Evolutionary conservation across 176 grass and related monocot genomes (phyloP).

Genomic region (Urochloa ruziziensis): DNA sequence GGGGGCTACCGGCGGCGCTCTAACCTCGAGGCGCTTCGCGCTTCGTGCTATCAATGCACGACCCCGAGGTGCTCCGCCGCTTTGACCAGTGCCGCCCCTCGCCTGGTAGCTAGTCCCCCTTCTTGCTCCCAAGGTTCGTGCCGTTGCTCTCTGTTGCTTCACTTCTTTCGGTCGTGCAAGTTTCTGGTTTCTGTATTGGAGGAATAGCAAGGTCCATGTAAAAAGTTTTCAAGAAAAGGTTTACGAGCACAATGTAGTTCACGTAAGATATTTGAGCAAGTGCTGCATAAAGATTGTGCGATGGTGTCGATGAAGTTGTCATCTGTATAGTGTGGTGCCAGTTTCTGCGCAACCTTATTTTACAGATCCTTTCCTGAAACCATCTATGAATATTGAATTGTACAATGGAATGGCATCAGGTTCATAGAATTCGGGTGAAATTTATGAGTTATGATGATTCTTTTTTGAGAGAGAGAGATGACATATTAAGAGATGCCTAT

Average conservation of each 20-base stretch:
- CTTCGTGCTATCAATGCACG: conserved; percentile 61
- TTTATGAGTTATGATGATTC: neutral
- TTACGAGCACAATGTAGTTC: neutral
- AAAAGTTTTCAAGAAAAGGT: neutral
- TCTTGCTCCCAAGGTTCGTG: conserved; percentile 42
- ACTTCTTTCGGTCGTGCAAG: conserved; percentile 29
- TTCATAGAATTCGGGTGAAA: neutral
- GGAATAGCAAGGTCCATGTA: conserved; percentile 19
- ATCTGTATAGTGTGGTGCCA: neutral
- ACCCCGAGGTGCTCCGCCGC: conserved; percentile 55
- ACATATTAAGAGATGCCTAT: neutral
- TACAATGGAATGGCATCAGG: neutral
- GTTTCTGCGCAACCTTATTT: neutral
- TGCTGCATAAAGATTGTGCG: neutral
- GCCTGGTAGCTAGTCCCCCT: conserved; percentile 39
- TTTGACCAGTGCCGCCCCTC: conserved; percentile 54
- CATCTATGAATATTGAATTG: neutral
- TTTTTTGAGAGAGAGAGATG: neutral
- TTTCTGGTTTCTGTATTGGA: conserved; percentile 40
- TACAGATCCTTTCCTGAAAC: neutral
- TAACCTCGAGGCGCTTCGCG: conserved; percentile 58
- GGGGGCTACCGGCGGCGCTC: conserved; percentile 53
- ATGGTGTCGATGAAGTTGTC: neutral
- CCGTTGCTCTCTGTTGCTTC: neutral
- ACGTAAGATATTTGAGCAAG: conserved; percentile 18